Evolutionary conservation across 1,284 basidiomycete genomes (phyloP).

Genomic region (Ganoderma resinaceum): DNA sequence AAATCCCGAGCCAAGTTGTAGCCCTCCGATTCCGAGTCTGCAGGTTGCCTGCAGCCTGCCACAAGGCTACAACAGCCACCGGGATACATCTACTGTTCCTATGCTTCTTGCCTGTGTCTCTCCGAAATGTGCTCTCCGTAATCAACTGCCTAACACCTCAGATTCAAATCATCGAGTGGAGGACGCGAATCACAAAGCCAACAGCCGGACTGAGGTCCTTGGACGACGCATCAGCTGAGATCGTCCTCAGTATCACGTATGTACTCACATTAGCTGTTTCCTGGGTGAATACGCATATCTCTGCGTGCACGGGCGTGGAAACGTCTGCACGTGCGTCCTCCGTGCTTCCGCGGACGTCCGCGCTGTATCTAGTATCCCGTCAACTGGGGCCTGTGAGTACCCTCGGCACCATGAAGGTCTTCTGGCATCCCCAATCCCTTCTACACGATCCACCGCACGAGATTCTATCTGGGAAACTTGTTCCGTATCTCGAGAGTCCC

Average conservation of each 20-base stretch:
- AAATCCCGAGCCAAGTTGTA: neutral
- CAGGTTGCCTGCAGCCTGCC: too few relatives aligned
- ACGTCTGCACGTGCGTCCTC: neutral
- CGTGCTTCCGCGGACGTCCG: neutral
- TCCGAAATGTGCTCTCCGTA: neutral
- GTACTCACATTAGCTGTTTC: neutral
- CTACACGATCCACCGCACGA: slow-evolving; percentile 44
- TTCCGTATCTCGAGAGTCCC: slow-evolving; percentile 44
- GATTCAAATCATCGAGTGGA: neutral
- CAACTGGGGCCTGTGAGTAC: neutral
- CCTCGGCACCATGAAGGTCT: slow-evolving; percentile 35
- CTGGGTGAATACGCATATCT: neutral
- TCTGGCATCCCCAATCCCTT: slow-evolving; percentile 31
- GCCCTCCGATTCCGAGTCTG: too few relatives aligned
- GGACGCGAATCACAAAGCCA: neutral
- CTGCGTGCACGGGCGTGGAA: neutral
- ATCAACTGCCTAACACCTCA: too few relatives aligned
- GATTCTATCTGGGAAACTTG: slow-evolving; percentile 40
- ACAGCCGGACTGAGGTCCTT: neutral
- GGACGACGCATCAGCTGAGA: neutral
- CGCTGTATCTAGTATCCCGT: neutral
- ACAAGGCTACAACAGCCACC: neutral
- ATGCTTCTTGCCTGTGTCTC: neutral
- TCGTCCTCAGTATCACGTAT: neutral
- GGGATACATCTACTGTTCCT: neutral